A percentile compares a stretch with the other conserved stretches of the same genome.
Evolutionary conservation across 305 asterid genomes (phyloP).

Genomic region (Andrographis paniculata): DNA sequence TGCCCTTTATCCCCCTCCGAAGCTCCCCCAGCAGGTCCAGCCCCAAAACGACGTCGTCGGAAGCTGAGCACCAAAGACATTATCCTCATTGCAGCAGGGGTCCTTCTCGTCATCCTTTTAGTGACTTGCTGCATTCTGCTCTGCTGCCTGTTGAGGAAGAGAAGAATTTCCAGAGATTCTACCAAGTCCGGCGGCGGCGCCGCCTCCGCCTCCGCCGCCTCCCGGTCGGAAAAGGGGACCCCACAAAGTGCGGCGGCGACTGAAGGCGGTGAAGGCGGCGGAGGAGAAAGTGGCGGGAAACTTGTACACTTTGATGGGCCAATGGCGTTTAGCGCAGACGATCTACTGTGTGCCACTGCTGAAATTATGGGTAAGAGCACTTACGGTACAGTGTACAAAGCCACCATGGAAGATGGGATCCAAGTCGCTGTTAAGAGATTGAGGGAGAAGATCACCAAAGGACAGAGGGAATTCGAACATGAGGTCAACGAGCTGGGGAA

Average conservation of each 20-base stretch:
- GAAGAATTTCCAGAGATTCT: slow-evolving; percentile 33
- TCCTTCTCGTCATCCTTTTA: slow-evolving; percentile 41
- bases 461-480: slow-evolving; percentile 71
- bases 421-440: slow-evolving; percentile 95
- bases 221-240: slow-evolving; percentile 48
- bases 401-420: slow-evolving; percentile 81
- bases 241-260: slow-evolving; percentile 56
- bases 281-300: slow-evolving; percentile 82
- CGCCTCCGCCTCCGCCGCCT: slow-evolving; percentile 21
- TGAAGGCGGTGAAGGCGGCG: slow-evolving; percentile 22
- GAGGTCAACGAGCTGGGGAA: slow-evolving; percentile 79
- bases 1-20: slow-evolving; percentile 44
- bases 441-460: slow-evolving; percentile 89
- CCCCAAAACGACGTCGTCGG: slow-evolving; percentile 23
- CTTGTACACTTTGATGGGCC: slow-evolving; percentile 92
- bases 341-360: slow-evolving; percentile 92
- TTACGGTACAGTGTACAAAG: slow-evolving; percentile 88
- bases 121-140: slow-evolving; percentile 51
- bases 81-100: slow-evolving; percentile 69
- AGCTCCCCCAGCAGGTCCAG: slow-evolving; percentile 29
- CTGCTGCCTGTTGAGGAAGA: slow-evolving; percentile 56
- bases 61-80: slow-evolving; percentile 56
- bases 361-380: slow-evolving; percentile 97
- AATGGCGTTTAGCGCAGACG: slow-evolving; percentile 74
- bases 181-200: slow-evolving; percentile 22